Percentiles rank a stretch among this genome's conserved stretches.
phyloP scores from a whole-genome alignment of 352 stramenopile species.

The Globisporangium perplexum region DNA sequence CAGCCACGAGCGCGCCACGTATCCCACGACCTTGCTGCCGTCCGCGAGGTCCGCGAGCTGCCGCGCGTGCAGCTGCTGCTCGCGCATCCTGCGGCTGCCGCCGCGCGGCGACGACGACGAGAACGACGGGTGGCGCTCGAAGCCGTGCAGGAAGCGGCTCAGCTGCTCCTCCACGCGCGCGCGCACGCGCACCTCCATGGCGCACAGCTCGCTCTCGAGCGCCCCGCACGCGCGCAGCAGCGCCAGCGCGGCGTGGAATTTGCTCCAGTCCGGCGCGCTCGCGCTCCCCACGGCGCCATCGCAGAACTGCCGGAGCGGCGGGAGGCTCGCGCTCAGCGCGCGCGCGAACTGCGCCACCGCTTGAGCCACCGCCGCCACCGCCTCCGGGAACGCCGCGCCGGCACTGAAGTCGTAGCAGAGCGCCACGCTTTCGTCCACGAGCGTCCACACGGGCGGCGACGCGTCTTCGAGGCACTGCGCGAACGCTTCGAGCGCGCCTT shows the following conservation, averaged over 20 bases:
- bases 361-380: conserved; percentile 27
- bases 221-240: conserved; percentile 53
- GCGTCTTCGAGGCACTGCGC: conserved; percentile 53
- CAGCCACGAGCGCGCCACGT: conserved; percentile 43
- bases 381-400: conserved; percentile 54
- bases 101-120: conserved; percentile 22
- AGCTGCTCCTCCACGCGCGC: conserved; percentile 59
- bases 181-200: conserved; percentile 36
- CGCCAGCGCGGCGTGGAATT: conserved; percentile 64
- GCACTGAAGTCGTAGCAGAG: conserved; percentile 56
- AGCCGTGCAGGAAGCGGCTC: conserved; percentile 19
- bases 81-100: conserved; percentile 22
- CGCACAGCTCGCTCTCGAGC: conserved; percentile 43
- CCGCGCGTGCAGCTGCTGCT: conserved; percentile 10
- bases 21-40: conserved; percentile 29
- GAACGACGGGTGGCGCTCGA: conserved; percentile 11
- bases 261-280: conserved; percentile 45
- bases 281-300: neutral
- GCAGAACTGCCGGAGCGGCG: conserved; percentile 40
- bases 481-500: conserved; percentile 45
- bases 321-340: conserved; percentile 28
- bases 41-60: conserved; percentile 30
- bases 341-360: conserved; percentile 45
- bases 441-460: conserved; percentile 25
- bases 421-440: conserved; percentile 48